phyloP scores from a whole-genome alignment of 495 filamentous ascomycete species.

The Rusavskia elegans region DNA sequence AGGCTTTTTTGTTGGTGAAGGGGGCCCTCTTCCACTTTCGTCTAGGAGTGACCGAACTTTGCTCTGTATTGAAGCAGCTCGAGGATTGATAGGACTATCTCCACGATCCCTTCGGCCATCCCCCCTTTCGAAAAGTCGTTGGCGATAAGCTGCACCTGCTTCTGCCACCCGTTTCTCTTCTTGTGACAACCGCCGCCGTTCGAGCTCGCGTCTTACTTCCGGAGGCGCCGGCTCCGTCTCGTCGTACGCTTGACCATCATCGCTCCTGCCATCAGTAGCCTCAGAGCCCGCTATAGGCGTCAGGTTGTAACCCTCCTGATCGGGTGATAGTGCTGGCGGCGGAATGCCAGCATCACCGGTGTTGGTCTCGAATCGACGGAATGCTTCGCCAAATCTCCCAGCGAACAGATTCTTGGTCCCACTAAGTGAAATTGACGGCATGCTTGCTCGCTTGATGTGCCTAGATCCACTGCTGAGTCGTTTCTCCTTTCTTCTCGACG shows the following conservation, averaged over 20 bases:
- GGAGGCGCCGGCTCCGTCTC: conserved; percentile 61
- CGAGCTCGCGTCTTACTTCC: conserved; percentile 81
- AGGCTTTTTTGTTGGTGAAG: conserved; percentile 50
- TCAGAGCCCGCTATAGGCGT: conserved; percentile 68
- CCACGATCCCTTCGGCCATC: conserved; percentile 35
- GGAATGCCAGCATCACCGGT: conserved; percentile 28
- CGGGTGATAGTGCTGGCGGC: conserved; percentile 35
- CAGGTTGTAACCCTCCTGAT: conserved; percentile 28
- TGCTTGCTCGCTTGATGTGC: conserved; percentile 66
- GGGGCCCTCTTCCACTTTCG: conserved; percentile 48
- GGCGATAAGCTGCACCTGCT: conserved; percentile 81
- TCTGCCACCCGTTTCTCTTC: conserved; percentile 87
- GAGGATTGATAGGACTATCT: conserved; percentile 21
- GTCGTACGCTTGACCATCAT: conserved; percentile 47
- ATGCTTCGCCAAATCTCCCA: conserved; percentile 89
- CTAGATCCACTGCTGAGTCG: conserved; percentile 44
- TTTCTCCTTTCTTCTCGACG: conserved; percentile 51
- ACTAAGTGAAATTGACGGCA: conserved; percentile 58
- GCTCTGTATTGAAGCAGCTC: conserved; percentile 73
- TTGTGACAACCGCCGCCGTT: conserved; percentile 65
- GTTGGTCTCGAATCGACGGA: conserved; percentile 75
- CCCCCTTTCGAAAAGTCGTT: conserved; percentile 51
- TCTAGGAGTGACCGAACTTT: conserved; percentile 76
- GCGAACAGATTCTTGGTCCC: conserved; percentile 76
- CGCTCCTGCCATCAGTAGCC: conserved; percentile 50